A percentile compares a stretch with the other conserved stretches of the same genome.
Conservation (phyloP, 2,329 filamentous ascomycete genomes). For the Fusarium sublunatum region DNA sequence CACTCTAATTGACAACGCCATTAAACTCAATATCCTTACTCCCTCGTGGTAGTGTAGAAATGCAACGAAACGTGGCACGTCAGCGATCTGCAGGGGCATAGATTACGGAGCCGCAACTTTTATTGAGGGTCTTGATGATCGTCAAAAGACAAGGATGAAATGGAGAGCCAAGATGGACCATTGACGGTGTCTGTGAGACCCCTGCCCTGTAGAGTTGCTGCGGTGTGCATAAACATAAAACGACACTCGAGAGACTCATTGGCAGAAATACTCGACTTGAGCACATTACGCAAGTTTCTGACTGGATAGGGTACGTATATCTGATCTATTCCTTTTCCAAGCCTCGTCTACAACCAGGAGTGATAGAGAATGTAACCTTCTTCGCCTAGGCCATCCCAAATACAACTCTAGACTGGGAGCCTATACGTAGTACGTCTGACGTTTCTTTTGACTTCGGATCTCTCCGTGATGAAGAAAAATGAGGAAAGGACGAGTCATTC, state of each 20-base stretch:
- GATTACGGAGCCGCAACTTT: conserved; percentile 4
- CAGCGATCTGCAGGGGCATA: not conserved
- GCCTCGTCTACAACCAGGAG: not conserved
- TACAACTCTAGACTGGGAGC: not conserved
- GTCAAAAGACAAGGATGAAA: not conserved
- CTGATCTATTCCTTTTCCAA: too few species aligned
- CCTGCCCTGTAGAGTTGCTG: not conserved
- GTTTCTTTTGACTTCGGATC: not conserved
- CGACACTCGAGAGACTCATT: too few species aligned
- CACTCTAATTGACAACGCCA: too few species aligned
- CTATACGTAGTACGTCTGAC: not conserved
- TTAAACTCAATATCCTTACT: too few species aligned
- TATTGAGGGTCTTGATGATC: not conserved
- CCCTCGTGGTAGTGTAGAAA: too few species aligned
- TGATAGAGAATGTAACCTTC: not conserved
- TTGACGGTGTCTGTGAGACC: not conserved
- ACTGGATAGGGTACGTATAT: too few species aligned
- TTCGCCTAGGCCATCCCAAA: not conserved
- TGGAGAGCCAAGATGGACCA: not conserved
- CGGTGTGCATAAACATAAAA: too few species aligned
- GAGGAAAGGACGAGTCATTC: not conserved
- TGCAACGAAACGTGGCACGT: not conserved
- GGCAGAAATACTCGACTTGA: too few species aligned
- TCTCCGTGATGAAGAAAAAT: not conserved
- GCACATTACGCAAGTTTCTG: too few species aligned